A percentile compares a stretch with the other conserved stretches of the same genome.
These are phyloP conservation scores for Verticillium dahliae DNA, from an alignment of 2,329 filamentous ascomycete species.

Conservation along the genomic window DNA sequence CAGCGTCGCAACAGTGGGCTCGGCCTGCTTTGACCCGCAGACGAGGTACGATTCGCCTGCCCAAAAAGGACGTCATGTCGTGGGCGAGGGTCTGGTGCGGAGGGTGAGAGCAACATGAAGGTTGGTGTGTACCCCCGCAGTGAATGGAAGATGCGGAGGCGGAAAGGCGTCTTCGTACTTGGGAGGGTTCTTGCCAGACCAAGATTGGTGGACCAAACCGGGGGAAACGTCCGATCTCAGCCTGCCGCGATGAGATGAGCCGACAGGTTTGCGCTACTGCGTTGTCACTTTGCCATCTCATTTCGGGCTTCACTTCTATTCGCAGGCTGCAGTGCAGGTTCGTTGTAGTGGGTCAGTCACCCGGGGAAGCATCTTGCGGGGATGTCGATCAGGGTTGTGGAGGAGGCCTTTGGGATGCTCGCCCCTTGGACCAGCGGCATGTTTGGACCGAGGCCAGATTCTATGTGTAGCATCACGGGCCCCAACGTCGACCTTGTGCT, in stretches of 20 bases:
- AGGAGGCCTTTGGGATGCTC: too few species aligned
- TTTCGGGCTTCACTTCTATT: background rate
- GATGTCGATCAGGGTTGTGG: too few species aligned
- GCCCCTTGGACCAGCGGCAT: too few species aligned
- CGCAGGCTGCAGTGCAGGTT: background rate
- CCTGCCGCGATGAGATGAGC: background rate
- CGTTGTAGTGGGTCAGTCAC: too few species aligned
- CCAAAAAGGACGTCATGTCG: background rate
- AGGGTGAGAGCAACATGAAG: background rate
- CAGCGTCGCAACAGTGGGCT: background rate
- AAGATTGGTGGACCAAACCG: background rate
- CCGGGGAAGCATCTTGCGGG: too few species aligned
- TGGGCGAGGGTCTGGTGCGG: background rate
- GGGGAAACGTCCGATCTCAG: background rate
- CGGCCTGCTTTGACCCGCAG: background rate
- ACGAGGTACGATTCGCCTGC: background rate
- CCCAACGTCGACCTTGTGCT: too few species aligned
- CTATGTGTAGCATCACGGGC: too few species aligned
- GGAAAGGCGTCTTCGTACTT: background rate
- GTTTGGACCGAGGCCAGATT: too few species aligned
- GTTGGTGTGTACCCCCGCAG: background rate
- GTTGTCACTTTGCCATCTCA: background rate
- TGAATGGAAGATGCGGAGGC: background rate
- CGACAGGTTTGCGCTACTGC: background rate
- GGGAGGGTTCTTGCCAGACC: background rate